Base-by-base conservation (phyloP, 1,284 basidiomycete species). In the Rhodotorula mucilaginosa region DNA sequence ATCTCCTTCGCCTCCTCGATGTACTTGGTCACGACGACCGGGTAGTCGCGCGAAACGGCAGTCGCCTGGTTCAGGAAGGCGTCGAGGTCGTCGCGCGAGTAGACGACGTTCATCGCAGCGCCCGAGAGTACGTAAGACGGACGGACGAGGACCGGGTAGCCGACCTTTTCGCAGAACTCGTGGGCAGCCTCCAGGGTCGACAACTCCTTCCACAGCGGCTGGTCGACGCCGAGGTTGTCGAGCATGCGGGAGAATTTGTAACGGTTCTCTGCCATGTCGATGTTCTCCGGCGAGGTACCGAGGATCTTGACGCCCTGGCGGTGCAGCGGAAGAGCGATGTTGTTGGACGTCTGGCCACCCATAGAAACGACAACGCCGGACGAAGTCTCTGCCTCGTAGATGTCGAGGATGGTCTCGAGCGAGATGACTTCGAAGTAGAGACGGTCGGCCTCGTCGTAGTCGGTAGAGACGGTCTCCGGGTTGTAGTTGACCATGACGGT, bases 401-500 rank as follows among this genome's bases (percentile, higher is more conserved):
- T 97, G 81, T 99, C 97, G 62, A 99, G 86, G 73, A 99, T 93
- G 0, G 93, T 92, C 84, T 99, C 96, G 78, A 98, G 83, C 77
- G 90, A 91, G 85, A 99, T 98, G 82, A 97, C 97, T 84, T 99
- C 96, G 81, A 99, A 99, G 85, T 99, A 99, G 58, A 99, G 87
- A 57, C 93, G 88, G 82, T 99, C 96, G 44, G 96, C 96, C 81
- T 99, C 97, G 83, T 99, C 96, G 82, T 97, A 99, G 82, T 99
- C 97, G 60, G 97, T 98, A 80, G 92, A 94, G 80, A 99, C 96
- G 0, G 96, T 99, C 84, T 99, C 97, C 34, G 96, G 96, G 82
- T 98, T 98, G 84, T 98, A 98, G 85, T 98, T 99, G 83, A 99
- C 91, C 97, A 98, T 99, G 83, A 98, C 88, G 13, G 97, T 98